Evolutionary conservation across 768 basidiomycete species (phyloP).

Genomic region (Mycena leptocephala): DNA sequence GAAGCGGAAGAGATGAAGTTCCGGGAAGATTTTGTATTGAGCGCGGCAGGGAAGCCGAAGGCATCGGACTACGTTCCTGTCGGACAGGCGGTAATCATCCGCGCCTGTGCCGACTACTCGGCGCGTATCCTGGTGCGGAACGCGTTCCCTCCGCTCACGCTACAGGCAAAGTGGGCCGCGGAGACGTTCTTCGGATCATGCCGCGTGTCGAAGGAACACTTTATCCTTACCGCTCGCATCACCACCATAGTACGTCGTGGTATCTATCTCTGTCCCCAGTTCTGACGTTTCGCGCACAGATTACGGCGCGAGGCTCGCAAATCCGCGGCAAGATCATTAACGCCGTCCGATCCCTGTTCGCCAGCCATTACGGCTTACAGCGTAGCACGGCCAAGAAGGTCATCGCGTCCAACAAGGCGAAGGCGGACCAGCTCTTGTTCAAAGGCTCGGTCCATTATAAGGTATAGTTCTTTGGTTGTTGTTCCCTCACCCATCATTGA

Average conservation of each 20-base stretch:
- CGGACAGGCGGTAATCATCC: background rate
- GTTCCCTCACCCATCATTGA: background rate
- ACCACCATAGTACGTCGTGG: background rate
- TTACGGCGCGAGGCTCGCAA: conserved; percentile 13
- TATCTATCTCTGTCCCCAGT: background rate
- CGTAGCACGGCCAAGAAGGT: background rate
- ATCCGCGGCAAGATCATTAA: conserved; percentile 17
- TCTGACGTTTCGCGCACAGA: background rate
- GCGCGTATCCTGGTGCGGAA: background rate
- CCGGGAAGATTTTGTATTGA: background rate
- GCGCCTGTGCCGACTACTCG: background rate
- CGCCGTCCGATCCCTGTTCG: background rate
- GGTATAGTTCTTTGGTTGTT: background rate
- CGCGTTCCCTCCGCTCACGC: background rate
- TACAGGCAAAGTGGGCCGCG: background rate
- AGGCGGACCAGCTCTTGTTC: background rate
- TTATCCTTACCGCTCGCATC: background rate
- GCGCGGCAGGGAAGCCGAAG: background rate
- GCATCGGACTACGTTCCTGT: background rate
- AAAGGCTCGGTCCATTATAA: conserved; percentile 14
- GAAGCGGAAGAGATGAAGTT: no score
- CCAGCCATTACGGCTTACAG: background rate
- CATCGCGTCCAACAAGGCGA: conserved; percentile 2
- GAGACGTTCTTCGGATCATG: background rate
- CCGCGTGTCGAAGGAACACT: background rate